phyloP scores from a whole-genome alignment of 2,329 filamentous ascomycete genomes.

The Xylariaceae sp. region DNA sequence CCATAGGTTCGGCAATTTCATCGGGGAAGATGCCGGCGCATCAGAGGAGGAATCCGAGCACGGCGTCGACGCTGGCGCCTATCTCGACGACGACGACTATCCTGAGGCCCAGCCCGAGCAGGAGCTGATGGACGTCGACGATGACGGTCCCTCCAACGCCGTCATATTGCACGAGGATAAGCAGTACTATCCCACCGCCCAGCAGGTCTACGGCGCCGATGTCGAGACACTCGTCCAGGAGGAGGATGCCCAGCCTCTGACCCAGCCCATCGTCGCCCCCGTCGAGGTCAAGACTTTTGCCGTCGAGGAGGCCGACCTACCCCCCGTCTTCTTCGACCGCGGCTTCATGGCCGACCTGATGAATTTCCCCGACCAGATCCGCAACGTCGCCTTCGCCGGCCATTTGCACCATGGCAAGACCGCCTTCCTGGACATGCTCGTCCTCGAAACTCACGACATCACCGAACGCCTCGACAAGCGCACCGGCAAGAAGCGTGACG shows the following conservation, averaged over 20 bases:
- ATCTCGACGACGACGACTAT: conserved; percentile 83
- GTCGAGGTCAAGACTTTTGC: conserved; percentile 95
- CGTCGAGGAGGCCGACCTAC: conserved; percentile 86
- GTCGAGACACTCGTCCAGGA: conserved; percentile 96
- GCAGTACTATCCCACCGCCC: conserved; percentile 97
- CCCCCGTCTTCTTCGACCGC: conserved; percentile 80
- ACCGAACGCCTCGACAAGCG: conserved; percentile 73
- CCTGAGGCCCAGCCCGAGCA: conserved; percentile 64
- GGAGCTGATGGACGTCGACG: conserved; percentile 91
- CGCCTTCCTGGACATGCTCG: conserved; percentile 96
- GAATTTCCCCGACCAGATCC: conserved; percentile 91
- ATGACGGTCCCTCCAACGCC: conserved; percentile 88
- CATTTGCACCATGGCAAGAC: conserved; percentile 98
- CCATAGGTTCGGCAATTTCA: conserved; percentile 90
- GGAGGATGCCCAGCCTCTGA: conserved; percentile 90
- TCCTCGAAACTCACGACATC: conserved; percentile 90
- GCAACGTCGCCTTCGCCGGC: conserved; percentile 87
- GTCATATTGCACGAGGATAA: conserved; percentile 99
- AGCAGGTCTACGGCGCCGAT: conserved; percentile 89
- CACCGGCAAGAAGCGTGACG: conserved; percentile 75
- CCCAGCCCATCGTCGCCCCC: conserved; percentile 89
- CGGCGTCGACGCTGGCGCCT: conserved; percentile 69
- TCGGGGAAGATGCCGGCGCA: conserved; percentile 81
- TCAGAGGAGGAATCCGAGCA: conserved; percentile 83
- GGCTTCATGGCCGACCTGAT: conserved; percentile 94